Evolutionary conservation across 108 stramenopile genomes (phyloP).

Genomic region (Discostella stelligeroides): DNA sequence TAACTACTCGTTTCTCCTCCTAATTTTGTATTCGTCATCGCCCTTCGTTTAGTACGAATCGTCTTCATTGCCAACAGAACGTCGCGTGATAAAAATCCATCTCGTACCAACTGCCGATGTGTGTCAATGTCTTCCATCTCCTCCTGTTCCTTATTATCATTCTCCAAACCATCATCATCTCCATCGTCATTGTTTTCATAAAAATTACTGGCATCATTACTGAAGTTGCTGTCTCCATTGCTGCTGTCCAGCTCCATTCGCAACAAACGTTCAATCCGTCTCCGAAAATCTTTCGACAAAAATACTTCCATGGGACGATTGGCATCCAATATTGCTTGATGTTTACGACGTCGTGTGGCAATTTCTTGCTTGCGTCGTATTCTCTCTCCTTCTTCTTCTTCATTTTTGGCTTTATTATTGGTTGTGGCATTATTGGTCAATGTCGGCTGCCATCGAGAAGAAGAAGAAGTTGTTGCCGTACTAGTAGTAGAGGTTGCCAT

Average conservation of each 20-base stretch:
- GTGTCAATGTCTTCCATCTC: conserved; percentile 23
- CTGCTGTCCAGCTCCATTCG: conserved; percentile 35
- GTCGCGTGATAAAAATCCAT: conserved; percentile 76
- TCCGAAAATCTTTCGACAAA: conserved; percentile 64
- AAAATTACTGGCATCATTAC: conserved; percentile 20
- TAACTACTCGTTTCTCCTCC: conserved; percentile 57
- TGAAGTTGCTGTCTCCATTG: conserved; percentile 1
- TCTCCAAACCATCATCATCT: conserved; percentile 34
- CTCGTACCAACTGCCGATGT: conserved; percentile 57
- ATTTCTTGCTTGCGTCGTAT: conserved; percentile 47
- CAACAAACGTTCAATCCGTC: conserved; percentile 71
- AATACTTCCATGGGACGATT: conserved; percentile 79
- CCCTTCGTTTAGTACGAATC: neutral
- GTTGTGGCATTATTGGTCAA: conserved; percentile 21
- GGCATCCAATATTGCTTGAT: conserved; percentile 78
- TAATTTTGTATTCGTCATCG: conserved; percentile 19
- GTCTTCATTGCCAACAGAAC: conserved; percentile 44
- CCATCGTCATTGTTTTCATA: conserved; percentile 51
- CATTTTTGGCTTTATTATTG: conserved; percentile 56
- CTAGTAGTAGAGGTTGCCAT: too few relatives aligned
- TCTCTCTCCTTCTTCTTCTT: conserved; percentile 51
- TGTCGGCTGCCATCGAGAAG: too few relatives aligned
- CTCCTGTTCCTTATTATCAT: conserved; percentile 33
- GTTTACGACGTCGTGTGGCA: conserved; percentile 63
- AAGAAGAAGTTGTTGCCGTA: too few relatives aligned